Conservation (phyloP, 495 filamentous ascomycete species). For the Aspergillus asperescens region DNA sequence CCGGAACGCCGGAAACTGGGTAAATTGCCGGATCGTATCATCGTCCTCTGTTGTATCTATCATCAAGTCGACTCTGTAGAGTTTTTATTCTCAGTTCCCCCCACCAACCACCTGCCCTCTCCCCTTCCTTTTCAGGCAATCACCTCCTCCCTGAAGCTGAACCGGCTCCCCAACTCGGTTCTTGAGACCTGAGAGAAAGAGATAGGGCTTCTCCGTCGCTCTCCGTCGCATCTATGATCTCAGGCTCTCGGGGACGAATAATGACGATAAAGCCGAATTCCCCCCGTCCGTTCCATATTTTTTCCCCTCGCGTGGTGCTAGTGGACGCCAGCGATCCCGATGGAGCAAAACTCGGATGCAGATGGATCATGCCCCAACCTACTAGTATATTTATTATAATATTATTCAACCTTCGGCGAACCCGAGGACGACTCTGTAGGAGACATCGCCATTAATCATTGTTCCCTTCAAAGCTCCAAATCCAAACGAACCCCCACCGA, state of each 20-base stretch:
- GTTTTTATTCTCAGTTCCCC: background rate
- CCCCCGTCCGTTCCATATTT: background rate
- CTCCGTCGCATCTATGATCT: no score
- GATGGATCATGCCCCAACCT: no score
- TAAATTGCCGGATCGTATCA: conserved; percentile 3
- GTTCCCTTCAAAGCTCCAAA: no score
- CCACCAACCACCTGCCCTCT: no score
- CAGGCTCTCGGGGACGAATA: background rate
- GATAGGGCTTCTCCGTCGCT: no score
- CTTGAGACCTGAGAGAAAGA: no score
- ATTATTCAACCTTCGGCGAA: background rate
- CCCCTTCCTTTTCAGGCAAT: conserved; percentile 12
- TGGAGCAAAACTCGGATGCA: background rate
- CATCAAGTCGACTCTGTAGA: background rate
- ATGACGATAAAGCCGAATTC: background rate
- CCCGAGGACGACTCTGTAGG: no score
- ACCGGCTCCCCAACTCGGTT: no score
- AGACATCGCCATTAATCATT: no score
- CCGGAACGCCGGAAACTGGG: background rate
- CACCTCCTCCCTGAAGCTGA: no score
- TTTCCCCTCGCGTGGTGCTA: conserved; percentile 1
- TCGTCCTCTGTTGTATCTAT: conserved; percentile 9
- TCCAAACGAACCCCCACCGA: no score
- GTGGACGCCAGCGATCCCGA: conserved; percentile 1
- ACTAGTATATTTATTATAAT: no score